Evolutionary conservation across 129 eudicot species (phyloP), one percentile per base, ranked within the genome.

Genomic region (Saposhnikovia divaricata): DNA sequence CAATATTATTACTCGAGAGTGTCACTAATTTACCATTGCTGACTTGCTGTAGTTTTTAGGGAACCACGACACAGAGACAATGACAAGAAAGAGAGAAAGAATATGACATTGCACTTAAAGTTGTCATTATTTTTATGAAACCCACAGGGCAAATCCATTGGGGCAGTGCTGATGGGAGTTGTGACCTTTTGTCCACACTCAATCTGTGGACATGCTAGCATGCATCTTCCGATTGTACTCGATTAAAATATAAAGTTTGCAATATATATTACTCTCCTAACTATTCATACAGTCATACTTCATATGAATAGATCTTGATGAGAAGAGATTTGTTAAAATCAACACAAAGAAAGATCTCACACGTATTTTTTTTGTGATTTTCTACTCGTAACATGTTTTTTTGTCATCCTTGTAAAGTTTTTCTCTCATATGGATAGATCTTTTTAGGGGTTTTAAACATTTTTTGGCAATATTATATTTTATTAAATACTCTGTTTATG

Each of bases 61-160:
- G 25, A 61, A 61, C 15, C 34, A 9, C 3, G 34, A 9, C 69
- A n/a, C 34, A 61, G 37, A 61, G 5, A 61, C 69, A 61, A 61
- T 61, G 69, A 9, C 69, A 61, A 61, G n/a, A 59, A 59, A n/a
- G 69, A 61, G 69, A 61, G 69, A 25, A 51, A 51, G 34, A 61
- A n/a, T n/a, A 6, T 21, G 5, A 61, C 69, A 9, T 61, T 61
- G 34, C 15, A 61, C 69, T 25, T 15, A 61, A 61, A 61, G 12
- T 61, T n/a, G 69, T n/a, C 28, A 12, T n/a, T 25, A 10, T 61
- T 61, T 61, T 9, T 61, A 61, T 8, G 37, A 61, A 61, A 61
- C 34, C 34, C 15, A 25, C 4, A n/a, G 66, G 66, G 31, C 15
- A 61, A 61, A 9, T 8, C 15, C 69, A 61, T 25, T 61, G 27